Base-by-base conservation (phyloP, 148 eudicot species). In the Euryodendron excelsum region DNA sequence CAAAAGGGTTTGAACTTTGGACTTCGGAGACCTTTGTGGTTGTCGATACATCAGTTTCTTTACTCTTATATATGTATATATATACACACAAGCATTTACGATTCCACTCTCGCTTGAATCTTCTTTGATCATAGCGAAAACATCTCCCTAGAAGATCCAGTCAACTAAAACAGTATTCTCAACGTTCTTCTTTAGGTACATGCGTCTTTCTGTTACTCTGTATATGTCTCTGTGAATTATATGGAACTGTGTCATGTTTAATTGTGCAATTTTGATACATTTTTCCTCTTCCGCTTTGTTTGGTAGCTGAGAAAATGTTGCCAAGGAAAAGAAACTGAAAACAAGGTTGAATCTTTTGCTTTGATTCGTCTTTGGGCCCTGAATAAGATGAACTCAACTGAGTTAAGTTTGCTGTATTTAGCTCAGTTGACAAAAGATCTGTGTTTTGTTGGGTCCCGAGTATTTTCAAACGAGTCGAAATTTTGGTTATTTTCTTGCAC, bases 41-140 rank as follows among this genome's bases (percentile, higher is more conserved):
- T n/a, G n/a, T n/a, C n/a, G n/a, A n/a, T n/a, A 61, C 15, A 47
- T 39, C 45, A 5, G 44, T 23, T 13, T 55, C n/a, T n/a, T n/a
- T n/a, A n/a, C n/a, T n/a, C n/a, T n/a, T n/a, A n/a, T n/a, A n/a
- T n/a, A n/a, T n/a, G n/a, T n/a, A n/a, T n/a, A n/a, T n/a, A n/a
- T n/a, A n/a, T n/a, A n/a, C n/a, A n/a, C n/a, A n/a, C n/a, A n/a
- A n/a, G n/a, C n/a, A n/a, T n/a, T n/a, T n/a, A 13, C 53, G 12
- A 56, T 47, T 36, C 44, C 34, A n/a, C 73, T 69, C 33, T 69
- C 33, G 23, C 31, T 34, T 21, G 74, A 66, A 74, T 80, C 74
- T 74, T 80, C 82, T 74, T 74, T 34, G 73, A 67, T 56, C 66
- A 23, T 27, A 52, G 34, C 74, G 28, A 28, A 34, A 72, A 7